Conservation (phyloP, 2,329 filamentous ascomycete genomes). For the Cytospora paraplurivora region DNA sequence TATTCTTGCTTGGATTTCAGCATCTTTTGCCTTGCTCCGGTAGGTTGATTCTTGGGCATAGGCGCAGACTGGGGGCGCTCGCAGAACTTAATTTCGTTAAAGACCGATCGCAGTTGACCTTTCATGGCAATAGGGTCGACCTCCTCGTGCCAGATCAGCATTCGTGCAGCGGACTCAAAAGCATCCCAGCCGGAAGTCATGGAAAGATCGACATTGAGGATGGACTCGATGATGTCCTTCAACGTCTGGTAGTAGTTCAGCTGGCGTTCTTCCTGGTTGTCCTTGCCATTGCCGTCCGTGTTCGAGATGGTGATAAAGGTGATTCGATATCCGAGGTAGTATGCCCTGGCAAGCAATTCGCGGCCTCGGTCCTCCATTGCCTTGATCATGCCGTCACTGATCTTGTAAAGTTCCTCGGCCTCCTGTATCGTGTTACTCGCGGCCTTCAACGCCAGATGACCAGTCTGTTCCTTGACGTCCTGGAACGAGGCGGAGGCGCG, state of each 20-base stretch:
- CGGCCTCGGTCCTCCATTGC: conserved; percentile 21
- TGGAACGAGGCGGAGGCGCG: conserved; percentile 21
- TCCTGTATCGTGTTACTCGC: neutral
- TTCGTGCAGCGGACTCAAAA: conserved; percentile 24
- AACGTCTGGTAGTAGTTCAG: conserved; percentile 21
- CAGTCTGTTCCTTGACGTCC: conserved; percentile 19
- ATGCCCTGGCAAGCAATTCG: conserved; percentile 22
- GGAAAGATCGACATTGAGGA: conserved; percentile 8
- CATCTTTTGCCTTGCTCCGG: neutral
- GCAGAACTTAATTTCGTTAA: conserved; percentile 4
- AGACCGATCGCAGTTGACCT: neutral
- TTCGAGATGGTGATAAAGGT: conserved; percentile 10
- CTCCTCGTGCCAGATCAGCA: conserved; percentile 18
- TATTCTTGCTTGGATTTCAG: neutral
- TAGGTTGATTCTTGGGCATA: neutral
- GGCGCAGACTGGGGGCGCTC: neutral
- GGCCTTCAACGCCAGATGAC: neutral
- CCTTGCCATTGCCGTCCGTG: neutral
- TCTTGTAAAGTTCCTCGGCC: conserved; percentile 4
- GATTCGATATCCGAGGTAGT: conserved; percentile 21
- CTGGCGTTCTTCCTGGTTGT: conserved; percentile 21
- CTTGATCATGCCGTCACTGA: conserved; percentile 4
- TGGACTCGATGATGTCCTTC: neutral
- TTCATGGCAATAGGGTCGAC: neutral
- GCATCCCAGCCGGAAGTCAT: conserved; percentile 25